A percentile compares a stretch with the other conserved stretches of the same genome.
phyloP scores from a whole-genome alignment of 345 rosid genomes.

The Rhodamnia rubescens region DNA sequence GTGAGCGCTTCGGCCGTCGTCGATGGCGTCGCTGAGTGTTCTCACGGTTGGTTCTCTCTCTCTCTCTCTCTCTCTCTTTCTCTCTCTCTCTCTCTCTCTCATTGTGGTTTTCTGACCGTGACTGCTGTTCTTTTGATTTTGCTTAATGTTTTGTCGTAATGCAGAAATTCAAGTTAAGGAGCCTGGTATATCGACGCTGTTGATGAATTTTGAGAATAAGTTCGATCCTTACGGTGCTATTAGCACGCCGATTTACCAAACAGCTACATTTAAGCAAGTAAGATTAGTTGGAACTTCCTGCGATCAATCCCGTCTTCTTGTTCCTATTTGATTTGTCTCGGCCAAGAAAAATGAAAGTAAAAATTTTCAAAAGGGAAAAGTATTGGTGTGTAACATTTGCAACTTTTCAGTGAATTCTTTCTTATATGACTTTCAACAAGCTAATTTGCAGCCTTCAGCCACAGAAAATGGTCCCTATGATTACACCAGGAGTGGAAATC shows the following conservation, averaged over 20 bases:
- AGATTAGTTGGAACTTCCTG: not conserved
- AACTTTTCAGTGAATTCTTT: not conserved
- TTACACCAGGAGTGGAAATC: conserved; percentile 97
- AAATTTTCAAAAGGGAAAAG: not conserved
- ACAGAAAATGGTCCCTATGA: conserved; percentile 73
- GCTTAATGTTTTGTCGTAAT: not conserved
- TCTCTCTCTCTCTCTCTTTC: too few species aligned
- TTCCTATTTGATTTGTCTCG: not conserved
- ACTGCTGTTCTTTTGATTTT: not conserved
- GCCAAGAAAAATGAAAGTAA: not conserved
- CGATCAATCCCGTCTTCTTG: not conserved
- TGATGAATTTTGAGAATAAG: conserved; percentile 55
- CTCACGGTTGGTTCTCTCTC: conserved; percentile 31
- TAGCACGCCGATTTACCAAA: conserved; percentile 89
- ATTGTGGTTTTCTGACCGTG: not conserved
- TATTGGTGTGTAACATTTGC: not conserved
- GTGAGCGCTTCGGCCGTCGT: conserved; percentile 27
- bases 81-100: not conserved
- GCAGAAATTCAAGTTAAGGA: conserved; percentile 38
- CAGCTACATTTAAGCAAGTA: conserved; percentile 94
- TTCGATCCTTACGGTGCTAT: conserved; percentile 82
- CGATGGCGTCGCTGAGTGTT: conserved; percentile 13
- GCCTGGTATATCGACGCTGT: conserved; percentile 54
- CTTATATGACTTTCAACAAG: not conserved
- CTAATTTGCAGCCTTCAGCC: conserved; percentile 60